Percentiles rank a stretch among this genome's conserved stretches.
Conservation (phyloP, 1,284 basidiomycete species). For the Salmacisia buchloeana region DNA sequence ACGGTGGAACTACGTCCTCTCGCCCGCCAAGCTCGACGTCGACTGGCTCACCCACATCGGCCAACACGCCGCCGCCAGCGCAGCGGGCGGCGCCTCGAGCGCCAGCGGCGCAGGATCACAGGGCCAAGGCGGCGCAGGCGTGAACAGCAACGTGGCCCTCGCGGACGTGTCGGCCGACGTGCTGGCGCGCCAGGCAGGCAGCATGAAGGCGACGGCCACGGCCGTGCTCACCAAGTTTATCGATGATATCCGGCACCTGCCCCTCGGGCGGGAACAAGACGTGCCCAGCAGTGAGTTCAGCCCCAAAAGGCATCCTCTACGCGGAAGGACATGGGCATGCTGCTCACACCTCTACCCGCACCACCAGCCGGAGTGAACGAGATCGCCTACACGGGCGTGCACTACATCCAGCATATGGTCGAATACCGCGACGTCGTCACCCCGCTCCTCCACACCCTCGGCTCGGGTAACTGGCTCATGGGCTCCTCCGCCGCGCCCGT, state of each 20-base stretch:
- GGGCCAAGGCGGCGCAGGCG: conserved; percentile 21
- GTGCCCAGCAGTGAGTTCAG: conserved; percentile 30
- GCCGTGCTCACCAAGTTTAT: conserved; percentile 43
- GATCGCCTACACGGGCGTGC: conserved; percentile 38
- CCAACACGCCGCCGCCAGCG: conserved; percentile 19
- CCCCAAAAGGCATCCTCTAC: no score
- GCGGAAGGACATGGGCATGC: no score
- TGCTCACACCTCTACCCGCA: no score
- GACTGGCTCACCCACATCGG: conserved; percentile 19
- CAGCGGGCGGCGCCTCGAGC: conserved; percentile 10
- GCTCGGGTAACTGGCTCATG: conserved; percentile 44
- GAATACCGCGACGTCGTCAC: conserved; percentile 41
- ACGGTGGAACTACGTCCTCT: not conserved
- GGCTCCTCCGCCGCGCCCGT: conserved; percentile 31
- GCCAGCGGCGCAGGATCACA: conserved; percentile 20
- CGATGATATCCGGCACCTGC: conserved; percentile 44
- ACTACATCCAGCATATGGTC: conserved; percentile 31
- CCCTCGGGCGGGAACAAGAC: conserved; percentile 33
- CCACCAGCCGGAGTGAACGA: conserved; percentile 38
- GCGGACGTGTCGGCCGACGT: not conserved
- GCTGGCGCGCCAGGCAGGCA: conserved; percentile 10
- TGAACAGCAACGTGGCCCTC: conserved; percentile 10
- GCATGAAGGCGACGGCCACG: conserved; percentile 32
- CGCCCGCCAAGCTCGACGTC: conserved; percentile 20
- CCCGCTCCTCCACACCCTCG: conserved; percentile 34